A percentile compares a stretch with the other conserved stretches of the same genome.
Evolutionary conservation across 1,139 yeast genomes (phyloP).

Genomic region (Kluyveromyces sp.): DNA sequence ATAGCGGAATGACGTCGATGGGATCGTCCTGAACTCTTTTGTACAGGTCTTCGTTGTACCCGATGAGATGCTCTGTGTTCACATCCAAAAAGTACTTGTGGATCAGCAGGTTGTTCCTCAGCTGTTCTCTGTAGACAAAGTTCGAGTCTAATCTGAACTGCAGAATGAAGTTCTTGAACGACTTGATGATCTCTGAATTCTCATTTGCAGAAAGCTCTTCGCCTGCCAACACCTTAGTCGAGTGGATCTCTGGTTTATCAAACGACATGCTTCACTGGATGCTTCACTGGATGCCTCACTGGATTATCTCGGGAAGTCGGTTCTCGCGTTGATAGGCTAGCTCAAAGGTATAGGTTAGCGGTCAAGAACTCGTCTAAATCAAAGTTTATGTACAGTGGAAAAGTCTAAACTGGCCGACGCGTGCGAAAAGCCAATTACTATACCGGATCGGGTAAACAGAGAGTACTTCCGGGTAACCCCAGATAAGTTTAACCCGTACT

Average conservation of each 20-base stretch:
- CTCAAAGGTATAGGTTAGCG: too few relatives aligned
- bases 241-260: conserved; percentile 73
- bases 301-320: too few relatives aligned
- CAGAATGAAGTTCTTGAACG: conserved; percentile 73
- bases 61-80: conserved; percentile 76
- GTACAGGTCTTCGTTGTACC: conserved; percentile 83
- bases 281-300: background rate
- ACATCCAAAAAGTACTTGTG: conserved; percentile 69
- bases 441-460: background rate
- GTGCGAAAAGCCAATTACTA: too few relatives aligned
- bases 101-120: conserved; percentile 78
- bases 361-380: too few relatives aligned
- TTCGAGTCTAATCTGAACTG: conserved; percentile 80
- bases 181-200: conserved; percentile 68
- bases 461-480: background rate
- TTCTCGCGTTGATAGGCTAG: too few relatives aligned
- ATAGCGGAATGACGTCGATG: conserved; percentile 77
- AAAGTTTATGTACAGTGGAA: too few relatives aligned
- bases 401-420: too few relatives aligned
- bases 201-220: conserved; percentile 54
- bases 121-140: conserved; percentile 85
- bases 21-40: conserved; percentile 84
- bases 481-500: too few relatives aligned
- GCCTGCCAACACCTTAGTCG: conserved; percentile 85
- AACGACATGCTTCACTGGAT: conserved; percentile 39